A percentile compares a stretch with the other conserved stretches of the same genome.
Evolutionary conservation across 176 grass and related monocot species (phyloP).

Genomic region (Avena eriantha): DNA sequence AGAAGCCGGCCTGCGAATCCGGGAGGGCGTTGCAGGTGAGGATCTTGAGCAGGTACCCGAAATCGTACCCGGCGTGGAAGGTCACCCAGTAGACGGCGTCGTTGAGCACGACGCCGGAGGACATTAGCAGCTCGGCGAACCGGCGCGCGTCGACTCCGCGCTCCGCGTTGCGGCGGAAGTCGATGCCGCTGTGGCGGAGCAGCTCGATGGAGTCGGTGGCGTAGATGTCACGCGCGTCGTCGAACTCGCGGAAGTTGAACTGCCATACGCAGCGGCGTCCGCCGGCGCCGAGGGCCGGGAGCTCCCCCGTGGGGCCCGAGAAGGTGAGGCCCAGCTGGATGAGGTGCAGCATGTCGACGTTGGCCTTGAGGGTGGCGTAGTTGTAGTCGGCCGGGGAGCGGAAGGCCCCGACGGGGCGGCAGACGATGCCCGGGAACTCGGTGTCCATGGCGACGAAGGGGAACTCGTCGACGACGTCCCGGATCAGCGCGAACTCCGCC

Average conservation of each 20-base stretch:
- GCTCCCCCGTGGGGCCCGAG: constrained; percentile 65
- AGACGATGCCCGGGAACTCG: constrained; percentile 93
- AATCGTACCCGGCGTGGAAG: constrained; percentile 94
- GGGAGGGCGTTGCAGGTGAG: constrained; percentile 87
- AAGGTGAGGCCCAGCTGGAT: constrained; percentile 96
- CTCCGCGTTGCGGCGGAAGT: constrained; percentile 74
- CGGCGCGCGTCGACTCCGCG: constrained; percentile 68
- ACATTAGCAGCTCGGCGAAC: constrained; percentile 94
- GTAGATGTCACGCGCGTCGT: constrained; percentile 69
- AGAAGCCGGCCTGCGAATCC: constrained; percentile 75
- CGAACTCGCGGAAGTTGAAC: constrained; percentile 99
- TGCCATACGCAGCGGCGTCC: constrained; percentile 84
- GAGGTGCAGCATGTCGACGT: constrained; percentile 97
- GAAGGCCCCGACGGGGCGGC: constrained; percentile 81
- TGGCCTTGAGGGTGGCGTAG: constrained; percentile 96
- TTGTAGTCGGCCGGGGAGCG: constrained; percentile 85
- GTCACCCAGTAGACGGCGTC: constrained; percentile 92
- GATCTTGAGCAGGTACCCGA: constrained; percentile 89
- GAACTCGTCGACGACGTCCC: constrained; percentile 88
- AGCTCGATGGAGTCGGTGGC: constrained; percentile 94
- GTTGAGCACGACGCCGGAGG: constrained; percentile 88
- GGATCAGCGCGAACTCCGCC: constrained; percentile 87
- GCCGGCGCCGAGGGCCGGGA: constrained; percentile 67
- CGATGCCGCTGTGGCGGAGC: constrained; percentile 90
- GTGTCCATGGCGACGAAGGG: constrained; percentile 98